Conservation (phyloP, 1,139 yeast genomes). For the Schwanniomyces etchellsii region DNA sequence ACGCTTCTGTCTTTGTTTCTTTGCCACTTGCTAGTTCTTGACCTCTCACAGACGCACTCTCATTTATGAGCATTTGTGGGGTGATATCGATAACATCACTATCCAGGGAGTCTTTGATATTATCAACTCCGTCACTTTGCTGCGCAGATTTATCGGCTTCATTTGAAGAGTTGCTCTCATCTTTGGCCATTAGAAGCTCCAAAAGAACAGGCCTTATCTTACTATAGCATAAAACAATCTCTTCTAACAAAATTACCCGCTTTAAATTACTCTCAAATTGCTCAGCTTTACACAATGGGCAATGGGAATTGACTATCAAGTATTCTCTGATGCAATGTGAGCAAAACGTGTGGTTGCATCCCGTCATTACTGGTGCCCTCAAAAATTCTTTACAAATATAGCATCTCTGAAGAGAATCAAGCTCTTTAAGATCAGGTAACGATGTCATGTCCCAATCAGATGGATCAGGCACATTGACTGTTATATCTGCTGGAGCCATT, state of each 20-base stretch:
- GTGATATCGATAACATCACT: constrained; percentile 15
- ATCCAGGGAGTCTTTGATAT: constrained; percentile 1
- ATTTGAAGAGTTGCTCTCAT: background rate
- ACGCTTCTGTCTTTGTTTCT: constrained; percentile 6
- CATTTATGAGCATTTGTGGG: background rate
- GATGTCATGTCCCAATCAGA: constrained; percentile 57
- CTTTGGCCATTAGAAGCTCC: constrained; percentile 12
- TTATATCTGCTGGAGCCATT: no score
- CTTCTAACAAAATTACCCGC: constrained; percentile 69
- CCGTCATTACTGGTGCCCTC: constrained; percentile 76
- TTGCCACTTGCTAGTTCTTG: constrained; percentile 2
- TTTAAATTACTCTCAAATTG: constrained; percentile 67
- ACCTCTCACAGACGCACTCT: constrained; percentile 9
- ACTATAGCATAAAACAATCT: constrained; percentile 54
- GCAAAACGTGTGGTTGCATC: constrained; percentile 89
- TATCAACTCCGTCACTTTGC: constrained; percentile 2
- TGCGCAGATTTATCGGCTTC: background rate
- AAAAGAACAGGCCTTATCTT: constrained; percentile 36
- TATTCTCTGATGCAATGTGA: constrained; percentile 81
- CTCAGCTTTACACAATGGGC: constrained; percentile 78
- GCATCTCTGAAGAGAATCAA: constrained; percentile 75
- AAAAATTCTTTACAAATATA: constrained; percentile 88
- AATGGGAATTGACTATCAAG: constrained; percentile 50
- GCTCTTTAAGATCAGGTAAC: constrained; percentile 50
- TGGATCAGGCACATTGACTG: constrained; percentile 63